Evolutionary conservation across 202 grass and related monocot species (phyloP).

Genomic region (Dendrocalamus latiflorus): DNA sequence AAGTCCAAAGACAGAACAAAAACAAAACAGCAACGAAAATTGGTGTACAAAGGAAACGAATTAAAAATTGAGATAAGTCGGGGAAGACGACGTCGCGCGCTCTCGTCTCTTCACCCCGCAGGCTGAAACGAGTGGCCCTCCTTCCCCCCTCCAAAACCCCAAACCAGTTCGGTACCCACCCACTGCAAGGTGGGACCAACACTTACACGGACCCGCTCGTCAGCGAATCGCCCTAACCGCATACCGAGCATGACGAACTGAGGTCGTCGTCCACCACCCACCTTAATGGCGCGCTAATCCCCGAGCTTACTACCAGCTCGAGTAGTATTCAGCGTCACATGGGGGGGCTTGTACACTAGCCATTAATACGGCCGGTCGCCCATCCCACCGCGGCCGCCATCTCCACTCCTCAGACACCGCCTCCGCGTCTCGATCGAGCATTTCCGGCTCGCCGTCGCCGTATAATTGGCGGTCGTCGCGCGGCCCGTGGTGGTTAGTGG

Average conservation of each 20-base stretch:
- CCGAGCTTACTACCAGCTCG: neutral
- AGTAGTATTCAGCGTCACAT: conserved; percentile 19
- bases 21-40: no score
- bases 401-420: neutral
- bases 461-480: neutral
- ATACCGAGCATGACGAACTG: no score
- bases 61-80: conserved; percentile 37
- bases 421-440: neutral
- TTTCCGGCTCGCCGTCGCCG: neutral
- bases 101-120: conserved; percentile 36
- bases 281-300: conserved; percentile 44
- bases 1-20: no score
- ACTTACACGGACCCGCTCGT: fast-evolving
- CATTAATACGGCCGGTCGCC: conserved; percentile 47
- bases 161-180: neutral
- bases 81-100: conserved; percentile 50
- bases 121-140: conserved; percentile 32
- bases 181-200: neutral
- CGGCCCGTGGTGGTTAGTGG: neutral
- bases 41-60: neutral
- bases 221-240: neutral
- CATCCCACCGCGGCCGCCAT: conserved; percentile 32
- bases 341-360: conserved; percentile 37
- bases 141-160: neutral
- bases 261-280: conserved; percentile 28